Evolutionary conservation across 352 stramenopile species (phyloP).

Genomic region (Globisporangium paddicum): DNA sequence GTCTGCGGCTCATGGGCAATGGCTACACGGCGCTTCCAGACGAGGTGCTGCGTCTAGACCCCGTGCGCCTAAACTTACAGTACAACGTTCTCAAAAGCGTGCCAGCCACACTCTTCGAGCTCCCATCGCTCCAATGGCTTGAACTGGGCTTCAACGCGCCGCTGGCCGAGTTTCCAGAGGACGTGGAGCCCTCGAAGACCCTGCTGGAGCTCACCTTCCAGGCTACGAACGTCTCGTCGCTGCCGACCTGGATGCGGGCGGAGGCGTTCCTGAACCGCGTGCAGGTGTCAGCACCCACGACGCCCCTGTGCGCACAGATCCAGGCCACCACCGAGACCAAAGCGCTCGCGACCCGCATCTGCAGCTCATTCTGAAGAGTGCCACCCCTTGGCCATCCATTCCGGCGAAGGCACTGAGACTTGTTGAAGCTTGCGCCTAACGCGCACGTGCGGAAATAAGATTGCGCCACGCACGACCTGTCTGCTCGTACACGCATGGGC

Average conservation of each 20-base stretch:
- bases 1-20: not conserved
- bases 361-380: too few relatives aligned
- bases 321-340: too few relatives aligned
- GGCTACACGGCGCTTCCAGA: not conserved
- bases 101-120: not conserved
- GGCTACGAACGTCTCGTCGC: slow-evolving; percentile 8
- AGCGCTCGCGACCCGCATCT: too few relatives aligned
- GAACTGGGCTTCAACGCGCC: not conserved
- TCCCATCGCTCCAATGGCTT: slow-evolving; percentile 2
- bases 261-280: not conserved
- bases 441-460: not conserved
- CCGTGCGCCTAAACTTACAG: not conserved
- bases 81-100: not conserved
- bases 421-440: not conserved
- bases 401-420: too few relatives aligned
- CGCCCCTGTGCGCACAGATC: not conserved
- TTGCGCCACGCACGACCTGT: not conserved
- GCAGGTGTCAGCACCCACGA: not conserved
- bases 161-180: not conserved
- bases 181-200: not conserved
- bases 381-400: too few relatives aligned
- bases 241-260: slow-evolving; percentile 5
- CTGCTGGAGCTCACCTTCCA: slow-evolving; percentile 9
- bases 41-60: not conserved
- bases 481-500: not conserved